These are phyloP conservation scores for Podila minutissima DNA, from an alignment of 192 early-diverging fungal genomes.

Conservation along the genomic window DNA sequence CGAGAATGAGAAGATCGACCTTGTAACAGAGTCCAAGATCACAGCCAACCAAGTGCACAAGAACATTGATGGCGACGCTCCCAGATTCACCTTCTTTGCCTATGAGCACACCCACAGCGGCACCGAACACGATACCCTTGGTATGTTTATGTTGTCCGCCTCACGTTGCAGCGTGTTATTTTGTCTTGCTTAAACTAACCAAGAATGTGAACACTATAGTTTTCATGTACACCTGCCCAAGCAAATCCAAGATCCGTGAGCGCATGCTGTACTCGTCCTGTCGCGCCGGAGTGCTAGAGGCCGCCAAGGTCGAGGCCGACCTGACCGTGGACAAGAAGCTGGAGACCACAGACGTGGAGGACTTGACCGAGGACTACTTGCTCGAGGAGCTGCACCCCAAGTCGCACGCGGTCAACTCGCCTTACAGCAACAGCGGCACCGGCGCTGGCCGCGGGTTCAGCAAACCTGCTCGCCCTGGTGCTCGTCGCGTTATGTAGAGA, in stretches of 20 bases:
- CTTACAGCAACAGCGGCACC: conserved; percentile 1
- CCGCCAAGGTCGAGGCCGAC: conserved; percentile 61
- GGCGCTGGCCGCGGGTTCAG: conserved; percentile 24
- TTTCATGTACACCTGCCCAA: conserved; percentile 91
- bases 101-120: conserved; percentile 61
- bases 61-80: conserved; percentile 64
- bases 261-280: conserved; percentile 93
- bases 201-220: conserved; percentile 45
- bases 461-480: conserved; percentile 44
- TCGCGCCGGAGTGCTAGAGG: conserved; percentile 66
- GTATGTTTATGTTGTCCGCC: conserved; percentile 49
- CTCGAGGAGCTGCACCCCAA: conserved; percentile 62
- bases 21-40: conserved; percentile 56
- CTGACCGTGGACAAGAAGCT: conserved; percentile 71
- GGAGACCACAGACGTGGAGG: conserved; percentile 71
- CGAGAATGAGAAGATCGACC: conserved; percentile 61
- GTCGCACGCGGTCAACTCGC: background rate
- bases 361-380: conserved; percentile 64
- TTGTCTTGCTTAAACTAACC: background rate
- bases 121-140: conserved; percentile 46
- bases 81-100: conserved; percentile 79
- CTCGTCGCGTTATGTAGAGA: conserved; percentile 43
- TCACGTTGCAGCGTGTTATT: background rate
- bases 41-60: conserved; percentile 59
- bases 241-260: conserved; percentile 81